These are phyloP conservation scores for Neofusicoccum ribis DNA, from an alignment of 2,329 filamentous ascomycete species.

Conservation along the genomic window DNA sequence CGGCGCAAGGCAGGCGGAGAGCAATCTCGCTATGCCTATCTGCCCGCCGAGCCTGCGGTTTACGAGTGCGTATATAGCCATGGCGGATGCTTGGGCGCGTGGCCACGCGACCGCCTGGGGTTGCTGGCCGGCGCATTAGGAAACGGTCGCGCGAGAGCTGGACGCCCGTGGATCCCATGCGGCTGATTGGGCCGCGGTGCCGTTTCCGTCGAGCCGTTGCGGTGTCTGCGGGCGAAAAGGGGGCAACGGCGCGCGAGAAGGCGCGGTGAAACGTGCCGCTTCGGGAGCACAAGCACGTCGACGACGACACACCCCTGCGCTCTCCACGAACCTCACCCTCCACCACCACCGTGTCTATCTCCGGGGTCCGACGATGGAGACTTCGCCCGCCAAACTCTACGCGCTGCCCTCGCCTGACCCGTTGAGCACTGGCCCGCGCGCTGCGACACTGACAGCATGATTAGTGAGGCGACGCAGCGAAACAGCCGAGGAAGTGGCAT, in stretches of 20 bases:
- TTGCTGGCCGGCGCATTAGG: background rate
- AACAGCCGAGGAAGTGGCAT: background rate
- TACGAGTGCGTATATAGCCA: background rate
- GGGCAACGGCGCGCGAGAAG: background rate
- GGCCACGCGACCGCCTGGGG: too few relatives aligned
- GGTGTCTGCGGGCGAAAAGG: background rate
- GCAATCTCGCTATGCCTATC: constrained; percentile 12
- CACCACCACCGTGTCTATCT: too few relatives aligned
- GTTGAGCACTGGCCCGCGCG: too few relatives aligned
- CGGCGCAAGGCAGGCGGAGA: background rate
- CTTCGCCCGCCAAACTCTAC: too few relatives aligned
- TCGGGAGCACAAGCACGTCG: too few relatives aligned
- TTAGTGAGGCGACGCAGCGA: background rate
- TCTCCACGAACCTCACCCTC: too few relatives aligned
- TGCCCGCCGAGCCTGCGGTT: background rate
- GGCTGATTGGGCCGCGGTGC: constrained; percentile 1
- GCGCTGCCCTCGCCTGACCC: background rate
- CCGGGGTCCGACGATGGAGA: too few relatives aligned
- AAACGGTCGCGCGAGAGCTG: background rate
- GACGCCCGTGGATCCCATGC: too few relatives aligned
- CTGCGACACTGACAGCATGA: background rate
- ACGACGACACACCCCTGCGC: too few relatives aligned
- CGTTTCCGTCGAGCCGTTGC: background rate
- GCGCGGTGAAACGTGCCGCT: background rate
- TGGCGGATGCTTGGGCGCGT: background rate